A percentile compares a stretch with the other conserved stretches of the same genome.
phyloP scores from a whole-genome alignment of 805 yeast genomes.

The Kuraishia capsulata region DNA sequence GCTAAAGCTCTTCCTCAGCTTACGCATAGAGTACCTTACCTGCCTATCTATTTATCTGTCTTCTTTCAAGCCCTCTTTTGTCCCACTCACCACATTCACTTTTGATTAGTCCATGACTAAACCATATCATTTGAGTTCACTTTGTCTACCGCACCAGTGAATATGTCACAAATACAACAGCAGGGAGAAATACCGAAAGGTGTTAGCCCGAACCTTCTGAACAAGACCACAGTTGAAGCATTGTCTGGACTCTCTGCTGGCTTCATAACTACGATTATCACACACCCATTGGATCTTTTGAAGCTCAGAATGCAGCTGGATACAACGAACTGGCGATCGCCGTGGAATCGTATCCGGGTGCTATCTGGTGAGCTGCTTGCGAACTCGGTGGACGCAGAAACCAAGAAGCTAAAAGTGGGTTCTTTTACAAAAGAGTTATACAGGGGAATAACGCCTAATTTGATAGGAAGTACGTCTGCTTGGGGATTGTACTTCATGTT shows the following conservation, averaged over 20 bases:
- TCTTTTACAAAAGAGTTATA: conserved; percentile 30
- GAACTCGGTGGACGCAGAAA: conserved; percentile 5
- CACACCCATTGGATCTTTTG: conserved; percentile 85
- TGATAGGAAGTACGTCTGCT: conserved; percentile 75
- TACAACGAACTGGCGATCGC: conserved; percentile 19
- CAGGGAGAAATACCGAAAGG: no score
- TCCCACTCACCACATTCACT: no score
- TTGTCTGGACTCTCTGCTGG: conserved; percentile 79
- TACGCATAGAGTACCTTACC: no score
- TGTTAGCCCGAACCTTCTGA: no score
- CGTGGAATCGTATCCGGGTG: conserved; percentile 16
- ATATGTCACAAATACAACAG: no score
- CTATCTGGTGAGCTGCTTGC: conserved; percentile 10
- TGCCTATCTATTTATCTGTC: no score
- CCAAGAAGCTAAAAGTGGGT: conserved; percentile 5
- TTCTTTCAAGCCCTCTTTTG: no score
- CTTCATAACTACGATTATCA: conserved; percentile 60
- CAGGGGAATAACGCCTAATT: conserved; percentile 73
- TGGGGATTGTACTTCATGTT: conserved; percentile 86
- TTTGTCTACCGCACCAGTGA: no score
- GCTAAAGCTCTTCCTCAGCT: no score
- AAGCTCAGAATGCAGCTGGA: conserved; percentile 77
- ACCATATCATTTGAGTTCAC: no score
- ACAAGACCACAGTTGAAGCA: conserved; percentile 29
- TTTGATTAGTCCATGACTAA: no score